Evolutionary conservation across 2,329 filamentous ascomycete species (phyloP).

Genomic region (Paramyrothecium sp.): DNA sequence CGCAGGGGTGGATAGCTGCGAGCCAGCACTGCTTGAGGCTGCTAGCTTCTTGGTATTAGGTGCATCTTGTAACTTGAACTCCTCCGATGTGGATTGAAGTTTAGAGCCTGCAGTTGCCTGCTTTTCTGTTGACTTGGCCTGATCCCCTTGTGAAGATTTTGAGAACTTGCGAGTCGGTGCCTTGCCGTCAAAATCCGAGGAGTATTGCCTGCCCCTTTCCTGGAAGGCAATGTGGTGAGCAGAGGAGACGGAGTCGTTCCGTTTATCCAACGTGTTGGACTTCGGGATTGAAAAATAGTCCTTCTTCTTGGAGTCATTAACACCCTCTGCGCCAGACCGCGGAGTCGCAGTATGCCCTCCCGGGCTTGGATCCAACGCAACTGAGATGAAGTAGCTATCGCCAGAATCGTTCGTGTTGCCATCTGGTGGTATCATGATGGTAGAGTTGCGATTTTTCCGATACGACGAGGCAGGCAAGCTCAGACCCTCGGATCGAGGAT

Average conservation of each 20-base stretch:
- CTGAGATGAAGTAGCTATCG: constrained; percentile 74
- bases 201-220: constrained; percentile 66
- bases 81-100: constrained; percentile 43
- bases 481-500: constrained; percentile 56
- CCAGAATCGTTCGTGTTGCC: constrained; percentile 50
- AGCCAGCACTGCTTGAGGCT: constrained; percentile 39
- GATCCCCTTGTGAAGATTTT: constrained; percentile 45
- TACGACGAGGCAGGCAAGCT: constrained; percentile 75
- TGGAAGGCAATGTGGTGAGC: constrained; percentile 93
- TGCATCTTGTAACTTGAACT: constrained; percentile 79
- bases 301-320: constrained; percentile 44
- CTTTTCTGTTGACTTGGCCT: constrained; percentile 24
- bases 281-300: constrained; percentile 59
- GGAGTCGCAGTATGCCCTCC: constrained; percentile 46
- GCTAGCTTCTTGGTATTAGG: constrained; percentile 60
- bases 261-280: constrained; percentile 38
- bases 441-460: constrained; percentile 73
- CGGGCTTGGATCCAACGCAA: constrained; percentile 70
- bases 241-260: constrained; percentile 49
- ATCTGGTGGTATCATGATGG: constrained; percentile 54
- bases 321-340: constrained; percentile 48
- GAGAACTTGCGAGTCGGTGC: constrained; percentile 34
- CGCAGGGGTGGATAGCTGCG: constrained; percentile 38
- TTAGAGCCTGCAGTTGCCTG: constrained; percentile 28
- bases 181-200: constrained; percentile 55